A percentile compares a stretch with the other conserved stretches of the same genome.
phyloP scores from a whole-genome alignment of 345 rosid species.

The Lepidium africanum region DNA sequence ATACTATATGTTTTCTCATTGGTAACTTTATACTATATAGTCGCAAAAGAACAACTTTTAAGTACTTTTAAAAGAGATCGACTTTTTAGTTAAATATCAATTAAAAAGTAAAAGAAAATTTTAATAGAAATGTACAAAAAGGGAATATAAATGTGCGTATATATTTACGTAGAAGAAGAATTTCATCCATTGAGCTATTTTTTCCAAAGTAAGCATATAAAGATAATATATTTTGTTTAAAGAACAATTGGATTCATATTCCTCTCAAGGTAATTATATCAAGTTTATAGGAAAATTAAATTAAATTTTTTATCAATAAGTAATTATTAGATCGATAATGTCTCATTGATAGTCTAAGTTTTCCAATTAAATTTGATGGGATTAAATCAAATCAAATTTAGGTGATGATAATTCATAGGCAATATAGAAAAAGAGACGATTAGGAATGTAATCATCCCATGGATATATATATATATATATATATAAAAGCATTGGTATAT shows the following conservation, averaged over 20 bases:
- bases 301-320: too few species aligned
- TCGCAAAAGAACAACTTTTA: conserved; percentile 26
- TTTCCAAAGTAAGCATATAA: background rate
- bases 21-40: conserved; percentile 18
- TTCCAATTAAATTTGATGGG: too few species aligned
- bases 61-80: conserved; percentile 25
- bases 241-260: background rate
- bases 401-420: too few species aligned
- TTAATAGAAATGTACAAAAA: background rate
- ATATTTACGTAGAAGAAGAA: background rate
- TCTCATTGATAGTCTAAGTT: too few species aligned
- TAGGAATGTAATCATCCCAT: background rate
- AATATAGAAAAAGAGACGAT: too few species aligned
- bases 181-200: background rate
- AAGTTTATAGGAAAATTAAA: too few species aligned
- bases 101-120: background rate
- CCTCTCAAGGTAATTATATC: background rate
- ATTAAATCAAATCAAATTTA: too few species aligned
- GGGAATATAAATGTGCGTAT: conserved; percentile 15
- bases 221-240: background rate
- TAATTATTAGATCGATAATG: too few species aligned
- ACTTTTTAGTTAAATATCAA: conserved; percentile 13
- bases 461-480: background rate
- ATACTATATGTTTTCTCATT: conserved; percentile 15
- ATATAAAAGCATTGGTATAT: background rate